Conservation (phyloP, 768 basidiomycete species). For the Sutorius australiensis region DNA sequence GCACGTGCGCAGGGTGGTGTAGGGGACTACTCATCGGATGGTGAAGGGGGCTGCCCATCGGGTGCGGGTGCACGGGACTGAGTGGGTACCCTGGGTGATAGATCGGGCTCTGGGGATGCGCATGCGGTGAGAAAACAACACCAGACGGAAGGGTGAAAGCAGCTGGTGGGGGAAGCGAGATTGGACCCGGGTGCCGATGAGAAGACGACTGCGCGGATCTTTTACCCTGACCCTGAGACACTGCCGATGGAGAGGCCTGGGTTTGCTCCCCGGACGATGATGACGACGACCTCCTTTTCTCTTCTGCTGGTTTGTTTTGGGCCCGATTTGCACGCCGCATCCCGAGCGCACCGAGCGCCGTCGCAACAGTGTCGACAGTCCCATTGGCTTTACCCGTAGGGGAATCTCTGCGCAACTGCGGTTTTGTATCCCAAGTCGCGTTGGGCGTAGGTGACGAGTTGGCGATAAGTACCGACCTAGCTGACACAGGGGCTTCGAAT, state of each 20-base stretch:
- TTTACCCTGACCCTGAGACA: slow-evolving; percentile 12
- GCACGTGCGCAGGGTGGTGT: slow-evolving; percentile 31
- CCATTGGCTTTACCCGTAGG: slow-evolving; percentile 17
- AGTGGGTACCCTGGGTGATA: slow-evolving; percentile 37
- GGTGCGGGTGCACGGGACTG: slow-evolving; percentile 24
- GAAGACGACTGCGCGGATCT: slow-evolving; percentile 25
- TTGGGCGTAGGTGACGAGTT: slow-evolving; percentile 6
- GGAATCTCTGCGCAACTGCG: slow-evolving; percentile 11
- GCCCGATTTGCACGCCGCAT: slow-evolving; percentile 28
- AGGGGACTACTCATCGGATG: slow-evolving; percentile 33
- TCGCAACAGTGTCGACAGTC: slow-evolving; percentile 12
- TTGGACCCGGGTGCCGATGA: slow-evolving; percentile 65
- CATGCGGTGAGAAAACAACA: slow-evolving; percentile 32
- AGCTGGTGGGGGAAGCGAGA: slow-evolving; percentile 61
- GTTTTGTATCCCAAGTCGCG: slow-evolving; percentile 14
- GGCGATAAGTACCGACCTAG: slow-evolving; percentile 15
- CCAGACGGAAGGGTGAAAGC: slow-evolving; percentile 41
- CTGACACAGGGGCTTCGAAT: slow-evolving; percentile 5
- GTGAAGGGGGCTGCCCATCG: slow-evolving; percentile 37
- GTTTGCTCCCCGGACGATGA: slow-evolving; percentile 16
- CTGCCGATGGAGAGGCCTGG: slow-evolving; percentile 6
- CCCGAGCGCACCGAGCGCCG: slow-evolving; percentile 27
- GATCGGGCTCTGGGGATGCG: slow-evolving; percentile 37
- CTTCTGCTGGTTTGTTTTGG: slow-evolving; percentile 22
- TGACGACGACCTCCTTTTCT: slow-evolving; percentile 15